Evolutionary conservation across 345 rosid species (phyloP).

Genomic region (Laguncularia racemosa): DNA sequence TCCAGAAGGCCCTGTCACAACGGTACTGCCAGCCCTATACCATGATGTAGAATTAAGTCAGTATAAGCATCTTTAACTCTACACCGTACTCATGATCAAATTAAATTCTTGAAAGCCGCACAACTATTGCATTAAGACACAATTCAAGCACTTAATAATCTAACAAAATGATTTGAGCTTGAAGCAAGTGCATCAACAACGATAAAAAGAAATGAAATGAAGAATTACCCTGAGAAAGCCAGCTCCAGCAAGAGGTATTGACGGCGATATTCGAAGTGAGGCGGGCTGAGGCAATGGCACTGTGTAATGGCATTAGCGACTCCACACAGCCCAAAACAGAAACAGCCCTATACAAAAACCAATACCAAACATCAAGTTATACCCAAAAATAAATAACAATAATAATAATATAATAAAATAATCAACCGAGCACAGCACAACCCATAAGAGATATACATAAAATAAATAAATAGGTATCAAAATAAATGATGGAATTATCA

Average conservation of each 20-base stretch:
- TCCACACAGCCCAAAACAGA: slow-evolving; percentile 61
- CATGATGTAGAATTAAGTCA: slow-evolving; percentile 25
- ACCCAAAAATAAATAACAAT: not conserved
- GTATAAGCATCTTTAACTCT: slow-evolving; percentile 13
- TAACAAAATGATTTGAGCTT: not conserved
- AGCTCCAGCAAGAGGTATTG: slow-evolving; percentile 89
- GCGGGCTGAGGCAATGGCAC: slow-evolving; percentile 75
- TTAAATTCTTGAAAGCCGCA: not conserved
- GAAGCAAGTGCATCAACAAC: not conserved
- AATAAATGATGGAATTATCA: not conserved
- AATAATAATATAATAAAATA: not conserved
- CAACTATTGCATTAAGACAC: not conserved
- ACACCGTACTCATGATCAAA: not conserved
- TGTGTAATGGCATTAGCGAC: slow-evolving; percentile 77
- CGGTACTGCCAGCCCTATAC: slow-evolving; percentile 79
- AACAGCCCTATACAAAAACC: slow-evolving; percentile 30
- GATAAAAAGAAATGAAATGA: not conserved
- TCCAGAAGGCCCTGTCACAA: slow-evolving; percentile 63
- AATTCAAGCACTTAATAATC: not conserved
- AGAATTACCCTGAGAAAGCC: slow-evolving; percentile 67
- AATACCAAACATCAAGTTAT: too few species aligned
- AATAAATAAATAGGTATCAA: not conserved
- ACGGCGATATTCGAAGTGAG: slow-evolving; percentile 72
- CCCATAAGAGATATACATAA: not conserved
- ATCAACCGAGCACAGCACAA: not conserved